Base-by-base conservation (phyloP, 2,329 filamentous ascomycete genomes). In the Sclerotinia trifoliorum region DNA sequence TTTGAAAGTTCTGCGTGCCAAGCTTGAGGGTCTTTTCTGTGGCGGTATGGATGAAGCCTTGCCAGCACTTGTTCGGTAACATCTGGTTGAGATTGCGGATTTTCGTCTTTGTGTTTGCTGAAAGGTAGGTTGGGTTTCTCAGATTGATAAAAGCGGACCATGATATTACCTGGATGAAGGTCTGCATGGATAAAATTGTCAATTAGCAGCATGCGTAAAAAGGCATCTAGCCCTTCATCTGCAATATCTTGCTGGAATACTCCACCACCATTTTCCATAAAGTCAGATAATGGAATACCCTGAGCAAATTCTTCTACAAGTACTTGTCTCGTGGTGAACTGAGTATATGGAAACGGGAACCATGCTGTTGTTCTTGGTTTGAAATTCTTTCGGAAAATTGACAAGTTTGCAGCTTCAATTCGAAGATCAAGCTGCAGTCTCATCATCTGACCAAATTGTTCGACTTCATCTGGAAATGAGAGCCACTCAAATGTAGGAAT, bases 121-220 rank as follows among this genome's bases (percentile, higher is more conserved):
- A 89, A 80, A 29, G 83, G 82, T 0, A 96, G 81, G 61, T 90
- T 86, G 0, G 94, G 86, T 70, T 89, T 85, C 19, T 88, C 87
- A 0, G 94, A 88, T 75, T 94, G 89, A 80, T 98, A 97, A 81
- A 99, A 99, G 71, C 96, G 93, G 58, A 99, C 94, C 94, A 99
- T 98, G 80, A 99, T 98, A 78, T 99, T 99, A 35, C 95, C 95
- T 0, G 95, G 95, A 77, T 99, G 95, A 42, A 99, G 82, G 77
- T 99, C 95, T 6, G 95, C 94, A 77, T 99, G 95, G 35, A 97
- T 90, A 78, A 99, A 99, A 78, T 99, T 99, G 79, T 99, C 95
- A 51, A 99, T 90, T 17, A 99, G 84, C 21, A 99, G 82, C 95
- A 99, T 99, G 75, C 94, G 92, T 62, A 99, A 81, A 79, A 99